Evolutionary conservation across 306 rosid species (phyloP), one percentile per base, ranked within the genome.

Genomic region (Inga oerstediana): DNA sequence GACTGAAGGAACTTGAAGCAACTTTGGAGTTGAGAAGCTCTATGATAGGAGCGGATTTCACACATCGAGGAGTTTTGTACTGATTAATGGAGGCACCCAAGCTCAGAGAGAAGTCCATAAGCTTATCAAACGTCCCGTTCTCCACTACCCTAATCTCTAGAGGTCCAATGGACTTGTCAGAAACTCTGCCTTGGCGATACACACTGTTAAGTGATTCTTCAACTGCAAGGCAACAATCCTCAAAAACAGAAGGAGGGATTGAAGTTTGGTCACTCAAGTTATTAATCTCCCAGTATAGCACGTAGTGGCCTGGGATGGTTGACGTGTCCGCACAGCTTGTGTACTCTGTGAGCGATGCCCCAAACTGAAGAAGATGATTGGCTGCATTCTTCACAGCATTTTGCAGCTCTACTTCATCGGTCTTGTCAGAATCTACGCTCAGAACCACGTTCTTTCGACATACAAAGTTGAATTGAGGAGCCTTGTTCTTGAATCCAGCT

Each of bases 41-140:
- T 1, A 86, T 78, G 75, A 85, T 64, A 41, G 88, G 85, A 8
- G 80, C 73, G 34, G 32, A 77, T 64, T 82, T 87, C 49, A 87
- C 88, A 19, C 88, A 89, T 1, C 88, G 84, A 32, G 92, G 90
- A 12, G 88, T 77, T 69, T 89, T 89, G 68, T 89, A 89, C 81
- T 87, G 92, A 58, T 89, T 89, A 77, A 89, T 89, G 54, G 90
- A 87, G 0, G 92, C 86, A 30, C 89, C 92, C 27, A 80, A 74
- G 65, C 77, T 79, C 15, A 89, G 59, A 19, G 89, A 89, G 44
- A 87, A 83, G 65, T 87, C 90, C 92, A 87, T 85, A 19, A 89
- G 90, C 32, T 76, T 79, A 45, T 87, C 90, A 67, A 89, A 89
- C 0, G 90, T 89, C 48, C 92, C 92, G 3, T n/a, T 54, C 59